Base-by-base conservation (phyloP, 345 rosid genomes). In the Lumnitzera littorea region DNA sequence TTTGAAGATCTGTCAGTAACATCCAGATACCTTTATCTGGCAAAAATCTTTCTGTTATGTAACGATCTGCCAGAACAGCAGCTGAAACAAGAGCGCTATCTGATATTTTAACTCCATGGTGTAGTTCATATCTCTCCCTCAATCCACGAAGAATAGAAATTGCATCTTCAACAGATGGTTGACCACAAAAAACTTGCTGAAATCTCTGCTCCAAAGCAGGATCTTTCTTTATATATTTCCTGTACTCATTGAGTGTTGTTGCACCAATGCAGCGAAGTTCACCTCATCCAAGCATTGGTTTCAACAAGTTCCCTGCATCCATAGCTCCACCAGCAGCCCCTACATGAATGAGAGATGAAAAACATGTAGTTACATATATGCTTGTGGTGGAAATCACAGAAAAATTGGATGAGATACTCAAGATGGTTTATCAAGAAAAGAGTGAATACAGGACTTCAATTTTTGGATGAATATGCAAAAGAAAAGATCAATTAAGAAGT, bases 261-360 rank as follows among this genome's bases (percentile, higher is more conserved):
- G 99, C 97, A 64, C 99, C 97, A 15, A 94, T 90, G 70, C 98
- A 87, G 51, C 82, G 73, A 27, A 92, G 87, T 74, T 89, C 97
- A 65, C 98, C 91, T 24, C 90, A 82, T 51, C 97, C 98, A 41
- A 87, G 86, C 96, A 92, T 87, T 51, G 97, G 95, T 68, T 92
- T 89, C 76, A 92, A 67, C 68, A 92, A 73, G 76, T 92, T 92
- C 62, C 96, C 94, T 51, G 96, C 98, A 74, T 89, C 98, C 96
- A 92, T 82, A 54, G 90, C 91, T 46, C 96, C 96, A 78, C 74
- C 69, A 14, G 74, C 75, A 60, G 84, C 84, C 64, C 98, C 98
- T 92, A 64, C 24, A 67, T 58, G 43, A 15, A n/a, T 29, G 16
- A 43, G 43, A 36, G 29, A n/a, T n/a, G 29, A 27, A 27, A 27